A percentile compares a stretch with the other conserved stretches of the same genome.
Conservation (phyloP, 2,329 filamentous ascomycete genomes). For the Aspergillus ochraceus region DNA sequence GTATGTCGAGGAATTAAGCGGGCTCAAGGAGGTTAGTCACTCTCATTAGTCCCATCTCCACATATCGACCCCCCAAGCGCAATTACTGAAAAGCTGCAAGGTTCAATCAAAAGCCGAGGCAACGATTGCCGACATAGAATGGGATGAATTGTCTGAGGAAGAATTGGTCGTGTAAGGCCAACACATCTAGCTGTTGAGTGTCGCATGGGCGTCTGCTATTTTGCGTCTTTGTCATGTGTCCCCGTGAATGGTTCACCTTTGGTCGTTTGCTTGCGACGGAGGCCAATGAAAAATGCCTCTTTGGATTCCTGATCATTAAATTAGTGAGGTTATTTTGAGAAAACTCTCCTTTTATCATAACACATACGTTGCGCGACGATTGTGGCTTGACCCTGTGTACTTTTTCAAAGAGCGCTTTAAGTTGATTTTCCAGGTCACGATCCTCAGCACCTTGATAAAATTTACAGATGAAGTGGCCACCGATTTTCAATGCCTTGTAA, state of each 20-base stretch:
- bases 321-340: slow-evolving; percentile 15
- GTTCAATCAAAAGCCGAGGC: slow-evolving; percentile 49
- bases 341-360: not conserved
- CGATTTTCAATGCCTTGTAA: slow-evolving; percentile 75
- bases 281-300: slow-evolving; percentile 82
- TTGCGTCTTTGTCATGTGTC: slow-evolving; percentile 2
- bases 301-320: slow-evolving; percentile 65
- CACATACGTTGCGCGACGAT: slow-evolving; percentile 74
- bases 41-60: not conserved
- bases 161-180: slow-evolving; percentile 7
- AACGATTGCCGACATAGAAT: slow-evolving; percentile 45
- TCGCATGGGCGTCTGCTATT: not conserved
- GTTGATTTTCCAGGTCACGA: slow-evolving; percentile 69
- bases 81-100: slow-evolving; percentile 29
- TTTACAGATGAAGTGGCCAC: slow-evolving; percentile 94
- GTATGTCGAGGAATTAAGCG: slow-evolving; percentile 64
- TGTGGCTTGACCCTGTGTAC: slow-evolving; percentile 90
- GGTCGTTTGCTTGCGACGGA: slow-evolving; percentile 62
- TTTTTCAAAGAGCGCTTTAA: slow-evolving; percentile 74
- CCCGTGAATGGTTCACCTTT: slow-evolving; percentile 47
- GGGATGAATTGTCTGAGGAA: slow-evolving; percentile 43
- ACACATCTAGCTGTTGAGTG: not conserved
- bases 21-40: slow-evolving; percentile 54
- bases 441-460: slow-evolving; percentile 94
- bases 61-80: not conserved